Percentiles rank a stretch among this genome's conserved stretches.
These are phyloP conservation scores for Aspergillus proliferans DNA, from an alignment of 2,329 filamentous ascomycete species.

Conservation along the genomic window DNA sequence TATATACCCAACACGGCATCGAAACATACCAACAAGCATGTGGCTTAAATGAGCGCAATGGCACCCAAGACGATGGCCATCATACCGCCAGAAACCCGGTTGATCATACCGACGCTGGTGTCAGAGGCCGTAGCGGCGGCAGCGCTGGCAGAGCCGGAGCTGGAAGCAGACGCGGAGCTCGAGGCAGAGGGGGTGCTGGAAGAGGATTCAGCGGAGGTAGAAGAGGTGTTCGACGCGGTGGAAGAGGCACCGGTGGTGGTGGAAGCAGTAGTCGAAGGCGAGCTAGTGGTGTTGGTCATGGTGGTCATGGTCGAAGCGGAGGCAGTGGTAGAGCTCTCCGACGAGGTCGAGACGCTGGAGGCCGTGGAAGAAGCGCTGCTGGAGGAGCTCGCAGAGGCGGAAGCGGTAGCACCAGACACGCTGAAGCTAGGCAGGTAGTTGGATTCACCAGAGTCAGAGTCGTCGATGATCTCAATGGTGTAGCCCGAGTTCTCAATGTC, in stretches of 20 bases:
- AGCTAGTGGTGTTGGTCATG: constrained; percentile 19
- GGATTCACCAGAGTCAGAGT: constrained; percentile 35
- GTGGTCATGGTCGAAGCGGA: constrained; percentile 8
- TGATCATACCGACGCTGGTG: constrained; percentile 23
- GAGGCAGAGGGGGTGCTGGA: constrained; percentile 17
- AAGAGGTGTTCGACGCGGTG: constrained; percentile 9
- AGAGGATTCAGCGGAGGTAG: constrained; percentile 13
- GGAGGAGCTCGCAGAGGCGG: constrained; percentile 21
- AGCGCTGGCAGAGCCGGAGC: constrained; percentile 18
- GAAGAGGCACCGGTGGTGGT: constrained; percentile 16
- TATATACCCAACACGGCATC: neutral
- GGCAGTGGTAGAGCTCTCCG: constrained; percentile 12
- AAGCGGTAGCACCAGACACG: constrained; percentile 40
- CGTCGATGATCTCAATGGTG: constrained; percentile 49
- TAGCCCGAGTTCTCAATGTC: constrained; percentile 43
- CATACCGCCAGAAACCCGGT: constrained; percentile 31
- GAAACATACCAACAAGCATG: neutral
- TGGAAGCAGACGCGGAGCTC: constrained; percentile 13
- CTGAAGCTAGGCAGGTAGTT: constrained; percentile 52
- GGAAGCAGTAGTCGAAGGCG: constrained; percentile 13
- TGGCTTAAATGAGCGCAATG: constrained; percentile 29
- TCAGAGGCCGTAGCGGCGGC: constrained; percentile 20
- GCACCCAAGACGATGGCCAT: constrained; percentile 30
- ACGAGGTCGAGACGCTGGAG: constrained; percentile 19
- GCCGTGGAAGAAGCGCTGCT: constrained; percentile 12